Base-by-base conservation (phyloP, 1,284 basidiomycete genomes). In the Puccinia triticina region DNA sequence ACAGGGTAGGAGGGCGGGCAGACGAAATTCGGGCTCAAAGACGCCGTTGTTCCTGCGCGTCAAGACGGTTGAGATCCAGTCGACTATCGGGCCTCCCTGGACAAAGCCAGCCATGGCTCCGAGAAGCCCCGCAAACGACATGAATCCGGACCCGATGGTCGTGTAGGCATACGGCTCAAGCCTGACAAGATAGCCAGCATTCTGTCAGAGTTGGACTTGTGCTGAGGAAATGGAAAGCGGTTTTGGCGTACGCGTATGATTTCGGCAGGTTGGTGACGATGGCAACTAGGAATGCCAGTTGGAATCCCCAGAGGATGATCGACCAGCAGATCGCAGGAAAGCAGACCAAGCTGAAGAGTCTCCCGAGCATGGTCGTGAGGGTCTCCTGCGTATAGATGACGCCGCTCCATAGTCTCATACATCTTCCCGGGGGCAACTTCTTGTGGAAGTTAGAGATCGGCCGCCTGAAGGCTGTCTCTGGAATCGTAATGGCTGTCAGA, bases 391-490 rank as follows among this genome's bases (percentile, higher is more conserved):
- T 40, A 53, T 53, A 53, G 26, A 23, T 34, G 61, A 26, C 37
- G 37, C 61, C 61, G 29, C 37, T 66, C 29, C 29, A 66, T 2
- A 66, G 29, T 66, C 61, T 14, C 37, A 66, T 21, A 40, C 61
- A 40, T 53, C 50, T 53, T 53, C 61, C 61, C 11, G 37, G 37
- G 14, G 29, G 29, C 26, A 32, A 29, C 61, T 10, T 66, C 18
- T 66, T 53, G 23, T 40, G 61, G 12, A 40, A 34, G n/a, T 16
- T 26, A 29, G 37, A 66, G 61, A 32, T 66, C 61, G 61, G 61
- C 11, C 61, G 7, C 37, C 29, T 66, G 61, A 66, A 66, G 37
- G 61, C 61, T 4, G 61, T 40, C 61, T 66, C 61, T 34, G 61
- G 61, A 21, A 66, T 34, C 37, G 61, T 66, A 21, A 66, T 21